Percentiles rank a stretch among this genome's conserved stretches.
Evolutionary conservation across 2,329 filamentous ascomycete species (phyloP).

Genomic region (Chrysoporthe austroafricana): DNA sequence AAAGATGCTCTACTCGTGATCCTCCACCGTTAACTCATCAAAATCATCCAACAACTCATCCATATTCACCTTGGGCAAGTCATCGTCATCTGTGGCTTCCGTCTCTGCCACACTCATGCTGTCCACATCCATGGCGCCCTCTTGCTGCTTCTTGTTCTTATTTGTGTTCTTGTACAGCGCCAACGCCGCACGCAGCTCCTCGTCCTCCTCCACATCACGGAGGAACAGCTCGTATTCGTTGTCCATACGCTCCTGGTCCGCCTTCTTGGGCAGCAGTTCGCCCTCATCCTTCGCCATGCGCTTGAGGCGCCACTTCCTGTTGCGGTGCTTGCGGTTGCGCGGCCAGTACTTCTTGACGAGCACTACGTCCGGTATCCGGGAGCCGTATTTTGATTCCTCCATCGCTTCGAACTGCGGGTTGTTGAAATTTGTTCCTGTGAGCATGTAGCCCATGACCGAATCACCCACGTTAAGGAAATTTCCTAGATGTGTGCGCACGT

Average conservation of each 20-base stretch:
- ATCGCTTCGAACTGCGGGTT: constrained; percentile 82
- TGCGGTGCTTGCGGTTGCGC: constrained; percentile 79
- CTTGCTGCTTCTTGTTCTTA: constrained; percentile 46
- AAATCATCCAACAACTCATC: constrained; percentile 89
- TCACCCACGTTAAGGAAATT: constrained; percentile 85
- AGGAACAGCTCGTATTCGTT: constrained; percentile 97
- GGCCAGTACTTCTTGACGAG: constrained; percentile 97
- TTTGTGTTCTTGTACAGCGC: constrained; percentile 79
- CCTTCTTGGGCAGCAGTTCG: constrained; percentile 82
- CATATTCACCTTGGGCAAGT: constrained; percentile 73
- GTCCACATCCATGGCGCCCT: constrained; percentile 46
- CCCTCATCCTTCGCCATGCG: constrained; percentile 90
- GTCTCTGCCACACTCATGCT: constrained; percentile 22
- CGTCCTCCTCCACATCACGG: constrained; percentile 93
- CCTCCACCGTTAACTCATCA: constrained; percentile 79
- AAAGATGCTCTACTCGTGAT: constrained; percentile 37
- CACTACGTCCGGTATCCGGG: constrained; percentile 85
- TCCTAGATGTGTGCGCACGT: constrained; percentile 87
- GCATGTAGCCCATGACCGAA: constrained; percentile 90
- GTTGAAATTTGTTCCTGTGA: constrained; percentile 92
- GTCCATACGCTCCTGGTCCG: constrained; percentile 86
- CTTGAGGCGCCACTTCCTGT: constrained; percentile 91
- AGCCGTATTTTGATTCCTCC: constrained; percentile 76
- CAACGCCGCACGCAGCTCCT: constrained; percentile 81
- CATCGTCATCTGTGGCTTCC: constrained; percentile 62